phyloP scores from a whole-genome alignment of 768 basidiomycete species.

The Baorangia bicolor region DNA sequence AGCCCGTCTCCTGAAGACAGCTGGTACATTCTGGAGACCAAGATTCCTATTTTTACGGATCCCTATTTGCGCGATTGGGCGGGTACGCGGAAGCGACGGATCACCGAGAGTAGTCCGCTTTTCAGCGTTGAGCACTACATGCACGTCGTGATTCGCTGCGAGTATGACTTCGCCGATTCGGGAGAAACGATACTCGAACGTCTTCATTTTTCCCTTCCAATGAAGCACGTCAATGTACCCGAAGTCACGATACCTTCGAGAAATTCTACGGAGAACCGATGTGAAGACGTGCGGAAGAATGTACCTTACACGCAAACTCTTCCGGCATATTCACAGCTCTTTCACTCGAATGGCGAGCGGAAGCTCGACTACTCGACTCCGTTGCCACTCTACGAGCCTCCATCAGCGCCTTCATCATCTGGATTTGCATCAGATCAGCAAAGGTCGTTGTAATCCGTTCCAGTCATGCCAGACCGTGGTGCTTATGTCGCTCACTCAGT shows the following conservation, averaged over 20 bases:
- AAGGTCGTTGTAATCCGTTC: conserved; percentile 4
- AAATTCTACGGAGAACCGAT: not conserved
- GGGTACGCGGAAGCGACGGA: conserved; percentile 34
- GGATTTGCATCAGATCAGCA: conserved; percentile 2
- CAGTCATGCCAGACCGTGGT: not conserved
- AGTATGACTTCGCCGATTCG: conserved; percentile 49
- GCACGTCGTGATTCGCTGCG: conserved; percentile 51
- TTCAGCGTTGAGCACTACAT: conserved; percentile 56
- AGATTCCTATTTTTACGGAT: conserved; percentile 18
- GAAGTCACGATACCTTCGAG: not conserved
- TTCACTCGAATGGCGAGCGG: conserved; percentile 68
- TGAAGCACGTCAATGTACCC: conserved; percentile 51
- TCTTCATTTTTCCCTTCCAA: conserved; percentile 45
- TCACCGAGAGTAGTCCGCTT: conserved; percentile 53
- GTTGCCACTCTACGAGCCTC: conserved; percentile 62
- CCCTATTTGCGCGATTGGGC: conserved; percentile 29
- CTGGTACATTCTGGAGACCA: conserved; percentile 30
- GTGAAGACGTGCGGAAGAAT: conserved; percentile 9
- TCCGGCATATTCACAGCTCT: conserved; percentile 79
- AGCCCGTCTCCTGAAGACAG: conserved; percentile 15
- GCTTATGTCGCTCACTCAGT: not conserved
- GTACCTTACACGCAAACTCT: conserved; percentile 37
- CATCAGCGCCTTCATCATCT: conserved; percentile 4
- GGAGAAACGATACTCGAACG: conserved; percentile 21
- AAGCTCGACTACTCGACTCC: conserved; percentile 66